Conservation (phyloP, 345 rosid genomes). For the Pistacia integerrima region DNA sequence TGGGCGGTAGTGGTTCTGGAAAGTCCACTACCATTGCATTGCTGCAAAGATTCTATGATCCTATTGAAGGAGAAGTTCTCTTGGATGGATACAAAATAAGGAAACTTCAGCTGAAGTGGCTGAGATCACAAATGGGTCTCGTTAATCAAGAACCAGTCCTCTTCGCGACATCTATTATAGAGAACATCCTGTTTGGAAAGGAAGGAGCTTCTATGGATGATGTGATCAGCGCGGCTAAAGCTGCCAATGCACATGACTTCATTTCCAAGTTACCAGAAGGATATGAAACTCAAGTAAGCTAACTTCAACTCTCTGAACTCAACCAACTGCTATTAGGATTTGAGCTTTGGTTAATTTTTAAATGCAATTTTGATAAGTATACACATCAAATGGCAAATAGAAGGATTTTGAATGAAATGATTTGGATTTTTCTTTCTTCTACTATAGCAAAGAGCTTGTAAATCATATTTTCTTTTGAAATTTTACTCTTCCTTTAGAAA, state of each 20-base stretch:
- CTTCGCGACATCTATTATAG: conserved; percentile 60
- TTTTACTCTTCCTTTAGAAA: neutral
- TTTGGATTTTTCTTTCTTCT: neutral
- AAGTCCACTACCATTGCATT: conserved; percentile 62
- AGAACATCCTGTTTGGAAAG: conserved; percentile 63
- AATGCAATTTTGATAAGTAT: neutral
- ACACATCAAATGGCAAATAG: neutral
- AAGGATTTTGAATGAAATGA: neutral
- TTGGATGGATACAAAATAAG: conserved; percentile 60
- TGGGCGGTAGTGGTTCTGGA: conserved; percentile 76
- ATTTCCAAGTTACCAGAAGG: conserved; percentile 61
- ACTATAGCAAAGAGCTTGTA: neutral
- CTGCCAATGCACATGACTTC: conserved; percentile 71
- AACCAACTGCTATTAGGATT: neutral
- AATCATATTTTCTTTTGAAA: neutral
- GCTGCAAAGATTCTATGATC: conserved; percentile 70
- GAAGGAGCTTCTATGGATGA: conserved; percentile 68
- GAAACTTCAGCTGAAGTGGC: conserved; percentile 67
- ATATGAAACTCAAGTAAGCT: conserved; percentile 66
- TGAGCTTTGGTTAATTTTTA: neutral
- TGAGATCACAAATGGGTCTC: conserved; percentile 64
- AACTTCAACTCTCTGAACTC: neutral
- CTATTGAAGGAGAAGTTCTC: conserved; percentile 52
- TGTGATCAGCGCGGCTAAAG: conserved; percentile 53
- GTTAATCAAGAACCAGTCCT: conserved; percentile 73